A percentile compares a stretch with the other conserved stretches of the same genome.
Evolutionary conservation across 163 green algal species (phyloP).

Genomic region (Scenedesmus sp.): DNA sequence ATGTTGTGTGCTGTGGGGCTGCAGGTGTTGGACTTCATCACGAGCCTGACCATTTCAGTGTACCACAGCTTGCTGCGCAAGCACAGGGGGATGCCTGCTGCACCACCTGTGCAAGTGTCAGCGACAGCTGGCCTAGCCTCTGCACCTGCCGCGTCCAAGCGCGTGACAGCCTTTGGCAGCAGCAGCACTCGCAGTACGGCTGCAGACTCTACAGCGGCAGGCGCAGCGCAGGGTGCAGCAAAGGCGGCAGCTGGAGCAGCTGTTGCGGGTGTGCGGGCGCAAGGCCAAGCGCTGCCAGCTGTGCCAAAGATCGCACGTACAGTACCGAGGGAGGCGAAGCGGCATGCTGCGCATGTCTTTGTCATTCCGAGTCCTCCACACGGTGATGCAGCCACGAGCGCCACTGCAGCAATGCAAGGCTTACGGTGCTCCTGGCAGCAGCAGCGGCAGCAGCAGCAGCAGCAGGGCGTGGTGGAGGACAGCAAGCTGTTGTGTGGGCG

Average conservation of each 20-base stretch:
- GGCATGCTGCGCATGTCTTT: not conserved
- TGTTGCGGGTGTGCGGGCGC: not conserved
- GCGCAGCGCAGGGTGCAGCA: not conserved
- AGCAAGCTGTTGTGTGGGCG: not conserved
- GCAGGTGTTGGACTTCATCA: slow-evolving; percentile 51
- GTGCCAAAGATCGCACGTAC: not conserved
- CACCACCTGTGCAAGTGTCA: not conserved
- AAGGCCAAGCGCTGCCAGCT: not conserved
- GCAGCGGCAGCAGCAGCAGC: not conserved
- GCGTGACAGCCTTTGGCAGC: not conserved
- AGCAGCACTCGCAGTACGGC: slow-evolving; percentile 4
- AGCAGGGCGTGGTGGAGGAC: not conserved
- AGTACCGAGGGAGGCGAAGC: not conserved
- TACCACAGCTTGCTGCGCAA: slow-evolving; percentile 19
- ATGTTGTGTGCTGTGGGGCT: not conserved
- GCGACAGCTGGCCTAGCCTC: not conserved
- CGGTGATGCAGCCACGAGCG: not conserved
- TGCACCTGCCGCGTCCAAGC: not conserved
- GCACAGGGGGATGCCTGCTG: slow-evolving; percentile 8
- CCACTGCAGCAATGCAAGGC: not conserved
- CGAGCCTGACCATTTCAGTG: slow-evolving; percentile 24
- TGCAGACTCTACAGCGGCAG: not conserved
- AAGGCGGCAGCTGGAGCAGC: not conserved
- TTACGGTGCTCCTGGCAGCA: not conserved
- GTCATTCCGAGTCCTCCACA: not conserved